Evolutionary conservation across 148 eudicot genomes (phyloP), one percentile per base, ranked within the genome.

Genomic region (Rhododendron vialii): DNA sequence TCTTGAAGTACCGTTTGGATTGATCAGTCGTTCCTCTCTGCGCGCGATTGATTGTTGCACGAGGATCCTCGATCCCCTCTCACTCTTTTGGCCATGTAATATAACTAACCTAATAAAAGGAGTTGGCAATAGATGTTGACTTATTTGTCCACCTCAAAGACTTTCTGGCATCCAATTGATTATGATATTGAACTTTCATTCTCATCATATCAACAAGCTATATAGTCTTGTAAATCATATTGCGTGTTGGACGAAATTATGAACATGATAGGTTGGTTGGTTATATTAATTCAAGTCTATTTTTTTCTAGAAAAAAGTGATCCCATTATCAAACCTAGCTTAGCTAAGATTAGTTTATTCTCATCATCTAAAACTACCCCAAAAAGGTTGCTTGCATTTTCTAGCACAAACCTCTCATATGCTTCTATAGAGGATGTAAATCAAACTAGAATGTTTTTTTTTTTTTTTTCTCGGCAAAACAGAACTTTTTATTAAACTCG

Each of bases 81-180:
- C 50, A 20, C 47, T 26, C 48, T 79, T 5, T 79, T 79, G 55
- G 33, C 26, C 22, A 48, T 0, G 48, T 75, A 35, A 38, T 71
- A 61, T n/a, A 75, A 7, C n/a, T n/a, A 75, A 7, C n/a, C 13
- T 75, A 75, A 75, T 36, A 20, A 47, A 47, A 48, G 53, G 82
- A 80, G 82, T 45, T 47, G 59, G 82, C 82, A 80, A 13, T 3
- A 78, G 55, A 47, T 80, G 82, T 80, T 48, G 82, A 80, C 82
- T 80, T 80, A 26, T 80, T n/a, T 80, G 82, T 47, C 82, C 53
- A 26, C 24, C 59, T 12, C 82, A 80, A 45, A 33, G 82, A 80
- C 82, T 80, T 80, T 80, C 59, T 71, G 30, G 36, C 28, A 9
- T 26, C 4, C 24, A 26, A 79, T 48, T 48, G 82, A 80, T 80